Conservation (phyloP, 768 basidiomycete species). For the Chiua virens region DNA sequence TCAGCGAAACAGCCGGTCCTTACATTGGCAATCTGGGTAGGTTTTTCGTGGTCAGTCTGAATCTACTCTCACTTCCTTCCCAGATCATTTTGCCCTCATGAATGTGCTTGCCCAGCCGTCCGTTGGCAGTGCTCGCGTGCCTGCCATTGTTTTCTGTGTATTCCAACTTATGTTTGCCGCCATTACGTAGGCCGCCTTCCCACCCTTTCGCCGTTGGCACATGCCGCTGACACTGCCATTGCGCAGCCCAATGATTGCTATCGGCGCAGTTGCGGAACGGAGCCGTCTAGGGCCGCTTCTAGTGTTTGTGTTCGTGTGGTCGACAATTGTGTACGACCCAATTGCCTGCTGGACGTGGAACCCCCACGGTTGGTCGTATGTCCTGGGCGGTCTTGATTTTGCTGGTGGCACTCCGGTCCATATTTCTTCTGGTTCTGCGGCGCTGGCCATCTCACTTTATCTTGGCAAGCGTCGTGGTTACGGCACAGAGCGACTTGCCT, state of each 20-base stretch:
- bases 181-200: conserved; percentile 59
- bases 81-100: conserved; percentile 82
- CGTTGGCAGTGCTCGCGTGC: conserved; percentile 68
- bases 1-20: conserved; percentile 69
- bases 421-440: conserved; percentile 91
- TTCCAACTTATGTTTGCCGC: conserved; percentile 92
- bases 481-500: conserved; percentile 86
- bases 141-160: conserved; percentile 73
- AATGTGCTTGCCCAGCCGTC: conserved; percentile 76
- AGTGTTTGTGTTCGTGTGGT: conserved; percentile 90
- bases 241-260: conserved; percentile 75
- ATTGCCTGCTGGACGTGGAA: conserved; percentile 99
- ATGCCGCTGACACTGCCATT: conserved; percentile 13
- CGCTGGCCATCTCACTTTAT: conserved; percentile 86
- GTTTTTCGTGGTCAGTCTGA: conserved; percentile 23
- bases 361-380: conserved; percentile 68
- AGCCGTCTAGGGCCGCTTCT: conserved; percentile 81
- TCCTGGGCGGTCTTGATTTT: conserved; percentile 85
- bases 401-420: conserved; percentile 97
- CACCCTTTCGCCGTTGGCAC: not conserved
- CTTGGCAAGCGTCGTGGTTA: conserved; percentile 91
- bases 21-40: conserved; percentile 86
- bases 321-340: conserved; percentile 87
- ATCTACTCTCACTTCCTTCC: not conserved
- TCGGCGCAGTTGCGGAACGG: conserved; percentile 92